A percentile compares a stretch with the other conserved stretches of the same genome.
phyloP scores from a whole-genome alignment of 495 filamentous ascomycete genomes.

The Penicillium egyptiacum region DNA sequence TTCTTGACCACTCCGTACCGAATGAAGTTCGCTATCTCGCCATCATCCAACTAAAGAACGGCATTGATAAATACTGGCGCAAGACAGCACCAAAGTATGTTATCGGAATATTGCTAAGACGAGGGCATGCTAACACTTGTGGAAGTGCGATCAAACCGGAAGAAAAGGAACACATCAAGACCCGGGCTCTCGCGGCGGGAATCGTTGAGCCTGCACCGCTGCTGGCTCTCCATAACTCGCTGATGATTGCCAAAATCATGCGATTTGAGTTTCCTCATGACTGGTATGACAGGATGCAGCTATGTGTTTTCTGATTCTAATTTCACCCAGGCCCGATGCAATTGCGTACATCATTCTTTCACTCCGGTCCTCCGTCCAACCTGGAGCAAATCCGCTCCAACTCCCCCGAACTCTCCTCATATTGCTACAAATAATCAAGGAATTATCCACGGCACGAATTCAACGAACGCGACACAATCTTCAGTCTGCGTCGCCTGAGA shows the following conservation, averaged over 20 bases:
- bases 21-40: slow-evolving; percentile 79
- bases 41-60: slow-evolving; percentile 93
- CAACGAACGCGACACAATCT: slow-evolving; percentile 67
- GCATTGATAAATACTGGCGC: slow-evolving; percentile 92
- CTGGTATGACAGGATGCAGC: slow-evolving; percentile 51
- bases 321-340: slow-evolving; percentile 46
- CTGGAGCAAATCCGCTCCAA: slow-evolving; percentile 48
- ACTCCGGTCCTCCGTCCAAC: slow-evolving; percentile 53
- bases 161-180: slow-evolving; percentile 73
- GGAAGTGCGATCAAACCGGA: slow-evolving; percentile 67
- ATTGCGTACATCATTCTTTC: slow-evolving; percentile 56
- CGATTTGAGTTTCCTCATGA: slow-evolving; percentile 84
- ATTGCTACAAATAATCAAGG: slow-evolving; percentile 83
- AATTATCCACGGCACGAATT: slow-evolving; percentile 76
- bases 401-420: slow-evolving; percentile 74
- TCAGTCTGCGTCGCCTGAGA: slow-evolving; percentile 72
- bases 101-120: not conserved
- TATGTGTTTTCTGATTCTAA: slow-evolving; percentile 10
- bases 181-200: slow-evolving; percentile 67
- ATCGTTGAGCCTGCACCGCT: slow-evolving; percentile 69
- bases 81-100: slow-evolving; percentile 63
- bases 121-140: slow-evolving; percentile 21
- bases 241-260: slow-evolving; percentile 83
- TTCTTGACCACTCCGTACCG: slow-evolving; percentile 73
- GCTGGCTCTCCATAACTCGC: slow-evolving; percentile 80